These are phyloP conservation scores for Rutstroemia sp. DNA, from an alignment of 2,329 filamentous ascomycete species.

Conservation along the genomic window DNA sequence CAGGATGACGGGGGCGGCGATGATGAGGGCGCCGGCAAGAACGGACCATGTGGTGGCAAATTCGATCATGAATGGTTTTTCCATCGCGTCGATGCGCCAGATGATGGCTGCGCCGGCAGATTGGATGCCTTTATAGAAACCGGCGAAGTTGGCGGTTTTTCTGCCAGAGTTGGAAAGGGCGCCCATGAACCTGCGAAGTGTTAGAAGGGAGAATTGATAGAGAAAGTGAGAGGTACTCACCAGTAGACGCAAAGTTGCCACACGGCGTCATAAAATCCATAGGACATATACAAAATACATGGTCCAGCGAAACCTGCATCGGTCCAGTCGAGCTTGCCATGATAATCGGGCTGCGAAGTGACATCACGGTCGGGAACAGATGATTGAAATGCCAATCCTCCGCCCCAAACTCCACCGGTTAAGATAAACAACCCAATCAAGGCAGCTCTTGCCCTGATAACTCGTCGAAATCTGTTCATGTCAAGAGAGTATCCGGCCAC, in stretches of 20 bases:
- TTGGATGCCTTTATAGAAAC: conserved; percentile 82
- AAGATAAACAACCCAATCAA: conserved; percentile 55
- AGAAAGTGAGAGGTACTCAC: conserved; percentile 54
- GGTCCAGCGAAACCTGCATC: conserved; percentile 61
- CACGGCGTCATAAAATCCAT: conserved; percentile 77
- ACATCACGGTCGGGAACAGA: conserved; percentile 40
- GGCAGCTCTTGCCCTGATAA: conserved; percentile 55
- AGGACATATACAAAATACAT: conserved; percentile 83
- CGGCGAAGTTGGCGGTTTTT: conserved; percentile 81
- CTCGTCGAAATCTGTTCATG: conserved; percentile 47
- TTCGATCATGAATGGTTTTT: conserved; percentile 58
- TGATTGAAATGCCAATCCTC: conserved; percentile 71
- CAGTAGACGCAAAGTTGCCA: conserved; percentile 90
- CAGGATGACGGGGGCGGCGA: conserved; percentile 72
- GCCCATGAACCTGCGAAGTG: conserved; percentile 68
- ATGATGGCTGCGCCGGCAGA: conserved; percentile 71
- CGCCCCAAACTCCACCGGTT: conserved; percentile 73
- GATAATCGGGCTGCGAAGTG: conserved; percentile 38
- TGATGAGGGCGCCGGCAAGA: conserved; percentile 61
- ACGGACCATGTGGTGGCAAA: conserved; percentile 71
- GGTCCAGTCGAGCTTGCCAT: conserved; percentile 32
- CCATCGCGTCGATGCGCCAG: conserved; percentile 58
- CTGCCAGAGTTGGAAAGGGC: conserved; percentile 82
- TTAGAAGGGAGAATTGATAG: conserved; percentile 1
- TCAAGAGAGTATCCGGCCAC: conserved; percentile 68